Evolutionary conservation across 106 monocot species (phyloP).

Genomic region (Acorus calamus): DNA sequence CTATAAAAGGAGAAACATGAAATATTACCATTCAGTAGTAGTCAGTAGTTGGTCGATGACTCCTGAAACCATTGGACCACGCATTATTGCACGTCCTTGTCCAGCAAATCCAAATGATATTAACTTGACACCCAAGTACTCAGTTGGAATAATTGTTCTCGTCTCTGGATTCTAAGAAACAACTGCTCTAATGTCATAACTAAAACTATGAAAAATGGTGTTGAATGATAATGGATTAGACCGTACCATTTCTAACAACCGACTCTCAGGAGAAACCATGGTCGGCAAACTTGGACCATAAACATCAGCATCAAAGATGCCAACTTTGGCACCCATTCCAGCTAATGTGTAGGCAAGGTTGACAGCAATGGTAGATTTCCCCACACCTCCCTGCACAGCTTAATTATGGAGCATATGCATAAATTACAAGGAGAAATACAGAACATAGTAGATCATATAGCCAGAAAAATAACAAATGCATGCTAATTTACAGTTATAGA

Average conservation of each 20-base stretch:
- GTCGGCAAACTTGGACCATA: conserved; percentile 96
- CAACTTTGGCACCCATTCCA: conserved; percentile 79
- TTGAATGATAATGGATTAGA: too few relatives aligned
- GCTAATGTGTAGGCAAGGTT: conserved; percentile 72
- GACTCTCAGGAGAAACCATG: conserved; percentile 91
- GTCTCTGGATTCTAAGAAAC: conserved; percentile 76
- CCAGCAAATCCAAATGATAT: conserved; percentile 97
- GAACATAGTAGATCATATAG: too few relatives aligned
- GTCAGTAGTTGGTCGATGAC: conserved; percentile 93
- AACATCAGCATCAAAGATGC: conserved; percentile 98
- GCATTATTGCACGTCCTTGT: conserved; percentile 95
- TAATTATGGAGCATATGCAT: background rate
- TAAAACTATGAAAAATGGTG: too few relatives aligned
- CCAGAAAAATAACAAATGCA: too few relatives aligned
- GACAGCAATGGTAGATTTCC: conserved; percentile 67
- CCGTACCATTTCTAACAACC: conserved; percentile 80
- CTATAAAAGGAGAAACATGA: too few relatives aligned
- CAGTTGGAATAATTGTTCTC: conserved; percentile 74
- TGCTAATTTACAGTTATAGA: too few relatives aligned
- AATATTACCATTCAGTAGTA: conserved; percentile 75
- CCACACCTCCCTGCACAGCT: conserved; percentile 55
- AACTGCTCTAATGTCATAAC: conserved; percentile 33
- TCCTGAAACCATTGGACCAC: conserved; percentile 96
- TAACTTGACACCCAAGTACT: conserved; percentile 90
- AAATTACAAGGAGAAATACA: too few relatives aligned